Evolutionary conservation across 208 protist genomes (phyloP), one percentile per base, ranked within the genome.

Genomic region (Leishmania mexicana): DNA sequence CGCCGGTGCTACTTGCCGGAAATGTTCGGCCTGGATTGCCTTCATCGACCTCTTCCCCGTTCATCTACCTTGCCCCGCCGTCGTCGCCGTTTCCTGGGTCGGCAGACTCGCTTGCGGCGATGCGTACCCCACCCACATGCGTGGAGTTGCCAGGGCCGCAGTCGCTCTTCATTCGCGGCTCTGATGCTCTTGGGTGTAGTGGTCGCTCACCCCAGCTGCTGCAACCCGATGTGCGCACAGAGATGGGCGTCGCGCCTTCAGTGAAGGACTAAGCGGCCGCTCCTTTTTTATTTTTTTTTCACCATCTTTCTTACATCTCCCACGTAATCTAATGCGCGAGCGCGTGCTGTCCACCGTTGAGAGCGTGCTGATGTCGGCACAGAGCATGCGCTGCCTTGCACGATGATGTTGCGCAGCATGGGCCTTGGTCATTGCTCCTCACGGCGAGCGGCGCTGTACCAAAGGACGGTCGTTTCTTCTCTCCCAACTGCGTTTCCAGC

Each of bases 111-210:
- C 38, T 62, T 13, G 35, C 78, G 21, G 51, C 31, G 31, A 58
- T 64, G 81, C 81, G 81, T 54, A 80, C 54, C 6, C 60, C 71
- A 53, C 60, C 76, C n/a, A 74, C 81, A 42, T 85, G 82, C 47
- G 82, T 79, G 64, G 82, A 81, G 75, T 58, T 78, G 28, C 82
- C 82, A 40, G 82, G 82, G 17, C 78, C 82, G 15, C 82, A 82
- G 82, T 85, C 82, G 42, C 78, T 85, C 6, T 85, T 85, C 42
- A 35, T 85, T 47, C 77, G 78, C 3, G 62, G 78, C 47, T 38
- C 68, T 8, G 78, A 80, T 4, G 58, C 73, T 19, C 65, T 80
- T 6, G 78, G 78, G n/a, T 85, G 82, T 49, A 76, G 79, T 65
- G 64, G 81, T 38, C 81, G 71, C 58, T 78, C 75, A 24, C 75